Evolutionary conservation across 2,329 filamentous ascomycete genomes (phyloP), one percentile per base, ranked within the genome.

Genomic region (Trichoderma sp.): DNA sequence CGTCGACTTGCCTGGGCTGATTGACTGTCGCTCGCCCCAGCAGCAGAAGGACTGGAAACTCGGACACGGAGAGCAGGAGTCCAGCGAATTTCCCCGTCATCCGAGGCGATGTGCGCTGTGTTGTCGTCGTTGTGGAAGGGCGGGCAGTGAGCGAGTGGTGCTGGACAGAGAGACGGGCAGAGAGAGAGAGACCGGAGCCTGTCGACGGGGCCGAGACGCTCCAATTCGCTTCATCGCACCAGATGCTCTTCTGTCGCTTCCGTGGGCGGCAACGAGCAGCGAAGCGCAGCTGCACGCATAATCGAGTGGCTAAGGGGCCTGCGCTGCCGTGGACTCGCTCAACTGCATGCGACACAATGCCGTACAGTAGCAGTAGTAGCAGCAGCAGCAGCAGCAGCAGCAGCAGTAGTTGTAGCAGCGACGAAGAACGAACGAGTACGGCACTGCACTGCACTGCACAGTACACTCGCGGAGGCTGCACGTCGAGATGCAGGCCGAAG

Each of bases 31-130:
- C 58, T 53, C 54, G 60, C 58, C 58, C 25, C 34, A 60, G 64
- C 53, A 57, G 50, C 64, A 42, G 50, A 54, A 29, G 17, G 48
- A 19, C 53, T 45, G 39, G 57, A 45, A 48, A 32, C 57, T 48
- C 39, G 57, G 63, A 39, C 52, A 65, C 29, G 42, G 59, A 63
- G 19, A 39, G 15, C 15, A 29, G 54, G 59, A 65, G 63, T 45
- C 63, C 57, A 57, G 63, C 63, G 63, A 65, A 48, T 65, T 65
- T 65, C 63, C 63, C 63, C 61, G 52, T 57, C 39, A 65, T 65
- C 63, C 37, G 52, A 56, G 52, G 19, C 63, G 63, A 56, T 27
- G 57, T 25, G 39, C 27, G 50, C 52, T 64, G 60, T 45, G 13
- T n/a, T 56, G 15, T n/a, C 10, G 17, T 56, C 15, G 13, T 35